Conservation (phyloP, 805 yeast species). For the Teunomyces gatunensis region DNA sequence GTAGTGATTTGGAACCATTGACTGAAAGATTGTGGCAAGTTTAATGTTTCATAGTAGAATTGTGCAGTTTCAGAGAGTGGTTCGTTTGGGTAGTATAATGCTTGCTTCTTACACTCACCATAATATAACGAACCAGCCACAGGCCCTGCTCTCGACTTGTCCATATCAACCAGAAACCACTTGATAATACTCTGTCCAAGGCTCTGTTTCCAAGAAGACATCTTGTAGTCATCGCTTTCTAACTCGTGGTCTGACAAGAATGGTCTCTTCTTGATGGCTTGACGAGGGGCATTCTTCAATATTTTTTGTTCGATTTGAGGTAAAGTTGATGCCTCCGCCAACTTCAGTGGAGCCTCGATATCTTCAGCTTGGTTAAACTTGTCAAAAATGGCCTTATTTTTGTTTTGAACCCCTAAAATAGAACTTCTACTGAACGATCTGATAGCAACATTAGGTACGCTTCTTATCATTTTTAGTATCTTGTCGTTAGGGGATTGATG, state of each 20-base stretch:
- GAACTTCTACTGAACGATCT: conserved; percentile 1
- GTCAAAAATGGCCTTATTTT: conserved; percentile 13
- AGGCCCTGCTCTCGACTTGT: conserved; percentile 87
- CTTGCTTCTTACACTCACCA: conserved; percentile 84
- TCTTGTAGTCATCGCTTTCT: conserved; percentile 33
- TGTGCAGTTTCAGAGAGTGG: conserved; percentile 68
- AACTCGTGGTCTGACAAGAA: conserved; percentile 38
- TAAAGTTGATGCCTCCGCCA: conserved; percentile 40
- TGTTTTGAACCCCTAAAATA: conserved; percentile 8
- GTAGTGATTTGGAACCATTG: conserved; percentile 94
- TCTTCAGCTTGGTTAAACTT: conserved; percentile 15
- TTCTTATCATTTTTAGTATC: background rate
- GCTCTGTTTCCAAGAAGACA: conserved; percentile 37
- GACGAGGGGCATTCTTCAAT: conserved; percentile 34
- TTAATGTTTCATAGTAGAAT: conserved; percentile 82
- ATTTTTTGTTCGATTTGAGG: conserved; percentile 37
- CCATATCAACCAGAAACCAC: conserved; percentile 80
- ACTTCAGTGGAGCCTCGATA: conserved; percentile 29
- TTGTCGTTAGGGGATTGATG: background rate
- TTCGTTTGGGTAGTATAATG: conserved; percentile 71
- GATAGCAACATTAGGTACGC: background rate
- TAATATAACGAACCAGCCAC: conserved; percentile 88
- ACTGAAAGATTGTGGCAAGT: conserved; percentile 82
- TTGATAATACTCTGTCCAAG: conserved; percentile 66
- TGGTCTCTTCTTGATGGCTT: conserved; percentile 34